These are phyloP conservation scores for Liriodendron chinense DNA, from an alignment of 164 flowering plant genomes.

Conservation along the genomic window DNA sequence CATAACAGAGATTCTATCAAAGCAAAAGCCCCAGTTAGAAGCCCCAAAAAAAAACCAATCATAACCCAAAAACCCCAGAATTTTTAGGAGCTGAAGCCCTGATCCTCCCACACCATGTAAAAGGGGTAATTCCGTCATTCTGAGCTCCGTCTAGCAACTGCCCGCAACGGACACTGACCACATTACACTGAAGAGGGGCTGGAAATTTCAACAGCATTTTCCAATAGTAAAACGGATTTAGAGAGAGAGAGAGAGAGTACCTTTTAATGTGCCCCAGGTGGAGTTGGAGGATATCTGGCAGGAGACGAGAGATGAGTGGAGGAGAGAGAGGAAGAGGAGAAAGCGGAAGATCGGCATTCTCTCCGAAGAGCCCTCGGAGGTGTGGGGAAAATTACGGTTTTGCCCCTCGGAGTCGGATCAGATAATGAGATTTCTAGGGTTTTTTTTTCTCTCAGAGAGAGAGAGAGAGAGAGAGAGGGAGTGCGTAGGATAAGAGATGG, in stretches of 20 bases:
- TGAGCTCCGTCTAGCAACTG: background rate
- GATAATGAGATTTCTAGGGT: background rate
- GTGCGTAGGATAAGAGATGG: no score
- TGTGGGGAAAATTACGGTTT: background rate
- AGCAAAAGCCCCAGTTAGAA: no score
- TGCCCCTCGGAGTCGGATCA: background rate
- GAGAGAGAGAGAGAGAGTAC: background rate
- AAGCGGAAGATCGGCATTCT: slow-evolving; percentile 3
- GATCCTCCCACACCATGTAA: background rate
- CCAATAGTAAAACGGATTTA: background rate
- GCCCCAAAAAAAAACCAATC: no score
- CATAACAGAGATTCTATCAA: no score
- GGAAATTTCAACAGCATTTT: no score
- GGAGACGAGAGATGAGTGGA: background rate
- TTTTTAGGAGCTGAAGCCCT: no score
- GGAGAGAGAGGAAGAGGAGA: background rate
- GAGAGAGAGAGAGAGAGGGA: background rate
- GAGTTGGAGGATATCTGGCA: background rate
- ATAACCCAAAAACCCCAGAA: no score
- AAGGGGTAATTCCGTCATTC: background rate
- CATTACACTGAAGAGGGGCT: background rate
- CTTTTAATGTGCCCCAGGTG: background rate
- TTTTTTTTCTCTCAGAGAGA: background rate
- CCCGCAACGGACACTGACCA: background rate
- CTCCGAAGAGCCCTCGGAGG: background rate